Conservation (phyloP, 1,139 yeast species). For the Sporopachydermia cereana region DNA sequence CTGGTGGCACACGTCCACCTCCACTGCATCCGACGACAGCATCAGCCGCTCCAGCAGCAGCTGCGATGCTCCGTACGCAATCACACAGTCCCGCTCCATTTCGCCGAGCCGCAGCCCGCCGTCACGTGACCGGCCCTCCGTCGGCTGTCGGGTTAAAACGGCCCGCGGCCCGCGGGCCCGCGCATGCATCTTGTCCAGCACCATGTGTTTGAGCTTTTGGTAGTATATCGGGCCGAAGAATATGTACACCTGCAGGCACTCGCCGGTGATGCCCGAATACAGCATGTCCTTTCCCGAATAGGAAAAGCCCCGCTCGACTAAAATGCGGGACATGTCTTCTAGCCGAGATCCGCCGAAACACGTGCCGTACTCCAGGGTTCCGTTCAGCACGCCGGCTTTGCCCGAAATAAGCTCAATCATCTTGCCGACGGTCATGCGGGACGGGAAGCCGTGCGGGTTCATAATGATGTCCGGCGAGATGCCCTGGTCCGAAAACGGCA, state of each 20-base stretch:
- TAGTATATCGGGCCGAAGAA: slow-evolving; percentile 98
- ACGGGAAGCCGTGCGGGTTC: slow-evolving; percentile 99
- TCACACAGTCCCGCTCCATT: slow-evolving; percentile 99
- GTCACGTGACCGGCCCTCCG: slow-evolving; percentile 98
- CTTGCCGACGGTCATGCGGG: slow-evolving; percentile 99
- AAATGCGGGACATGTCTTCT: slow-evolving; percentile 88
- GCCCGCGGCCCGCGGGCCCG: slow-evolving; percentile 99
- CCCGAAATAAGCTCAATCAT: slow-evolving; percentile 96
- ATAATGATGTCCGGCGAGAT: slow-evolving; percentile 89
- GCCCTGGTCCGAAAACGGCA: slow-evolving; percentile 90
- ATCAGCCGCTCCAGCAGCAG: slow-evolving; percentile 84
- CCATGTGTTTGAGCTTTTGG: slow-evolving; percentile 98
- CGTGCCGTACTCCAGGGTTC: slow-evolving; percentile 88
- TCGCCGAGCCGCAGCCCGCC: slow-evolving; percentile 99
- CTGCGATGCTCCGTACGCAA: slow-evolving; percentile 98
- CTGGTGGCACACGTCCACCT: slow-evolving; percentile 84
- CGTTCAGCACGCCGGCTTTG: slow-evolving; percentile 93
- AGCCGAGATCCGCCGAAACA: slow-evolving; percentile 96
- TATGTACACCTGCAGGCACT: slow-evolving; percentile 90
- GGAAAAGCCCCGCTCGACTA: slow-evolving; percentile 84
- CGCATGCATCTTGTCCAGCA: slow-evolving; percentile 97
- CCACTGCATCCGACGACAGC: slow-evolving; percentile 96
- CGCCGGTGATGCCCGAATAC: slow-evolving; percentile 97
- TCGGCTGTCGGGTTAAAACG: slow-evolving; percentile 94
- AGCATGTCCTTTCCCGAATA: slow-evolving; percentile 97